A percentile compares a stretch with the other conserved stretches of the same genome.
Evolutionary conservation across 441 rosid genomes (phyloP).

Genomic region (Pelargonium cotyledonis): DNA sequence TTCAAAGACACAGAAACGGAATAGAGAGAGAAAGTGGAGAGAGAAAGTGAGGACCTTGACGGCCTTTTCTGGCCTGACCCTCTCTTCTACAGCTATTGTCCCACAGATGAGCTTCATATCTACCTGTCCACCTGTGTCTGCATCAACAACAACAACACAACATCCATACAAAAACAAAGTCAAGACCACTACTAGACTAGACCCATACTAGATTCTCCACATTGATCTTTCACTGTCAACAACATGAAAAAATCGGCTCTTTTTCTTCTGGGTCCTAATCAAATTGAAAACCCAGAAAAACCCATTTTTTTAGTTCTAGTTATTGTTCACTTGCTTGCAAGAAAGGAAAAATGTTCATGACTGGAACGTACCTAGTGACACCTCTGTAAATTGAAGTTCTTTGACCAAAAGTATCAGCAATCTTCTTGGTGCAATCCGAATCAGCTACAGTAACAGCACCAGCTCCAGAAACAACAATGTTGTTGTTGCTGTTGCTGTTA

Average conservation of each 20-base stretch:
- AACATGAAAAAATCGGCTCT: background rate
- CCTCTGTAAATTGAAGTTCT: conserved; percentile 92
- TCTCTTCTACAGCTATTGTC: conserved; percentile 94
- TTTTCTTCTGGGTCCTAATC: background rate
- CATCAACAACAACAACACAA: background rate
- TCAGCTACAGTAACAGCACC: background rate
- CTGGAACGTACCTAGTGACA: conserved; percentile 58
- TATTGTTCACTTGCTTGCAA: too few relatives aligned
- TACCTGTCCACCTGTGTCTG: conserved; percentile 85
- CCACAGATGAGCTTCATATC: conserved; percentile 90
- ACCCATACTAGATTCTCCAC: too few relatives aligned
- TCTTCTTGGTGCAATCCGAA: conserved; percentile 32
- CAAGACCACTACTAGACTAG: too few relatives aligned
- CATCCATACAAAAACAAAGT: background rate
- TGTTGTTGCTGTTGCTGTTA: background rate
- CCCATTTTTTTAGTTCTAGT: too few relatives aligned
- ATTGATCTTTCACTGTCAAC: too few relatives aligned
- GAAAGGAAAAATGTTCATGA: too few relatives aligned
- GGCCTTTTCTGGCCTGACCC: conserved; percentile 92
- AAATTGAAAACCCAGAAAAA: too few relatives aligned
- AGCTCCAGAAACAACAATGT: background rate
- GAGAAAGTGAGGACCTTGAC: conserved; percentile 51
- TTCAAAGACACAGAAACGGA: too few relatives aligned
- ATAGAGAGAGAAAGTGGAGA: conserved; percentile 10
- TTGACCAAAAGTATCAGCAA: conserved; percentile 72